Conservation (phyloP, 192 early-diverging fungal species). For the Helicostylum pulchrum region DNA sequence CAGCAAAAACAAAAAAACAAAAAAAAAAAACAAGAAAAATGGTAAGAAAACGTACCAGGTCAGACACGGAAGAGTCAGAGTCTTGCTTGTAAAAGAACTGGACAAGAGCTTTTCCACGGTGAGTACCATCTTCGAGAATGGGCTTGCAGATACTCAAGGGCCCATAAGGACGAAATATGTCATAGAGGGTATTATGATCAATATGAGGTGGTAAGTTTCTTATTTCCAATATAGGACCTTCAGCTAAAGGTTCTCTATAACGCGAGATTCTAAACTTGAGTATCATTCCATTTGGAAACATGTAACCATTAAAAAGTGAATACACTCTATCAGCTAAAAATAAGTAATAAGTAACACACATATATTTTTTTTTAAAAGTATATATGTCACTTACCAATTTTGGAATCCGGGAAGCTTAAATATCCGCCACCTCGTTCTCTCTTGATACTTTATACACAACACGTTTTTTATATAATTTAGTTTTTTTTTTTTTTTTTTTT, state of each 20-base stretch:
- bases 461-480: neutral
- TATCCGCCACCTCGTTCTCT: conserved; percentile 23
- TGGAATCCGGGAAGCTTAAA: conserved; percentile 23
- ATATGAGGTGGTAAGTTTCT: conserved; percentile 24
- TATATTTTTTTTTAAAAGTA: neutral
- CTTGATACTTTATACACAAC: conserved; percentile 12
- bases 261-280: conserved; percentile 24
- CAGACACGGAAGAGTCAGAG: conserved; percentile 22
- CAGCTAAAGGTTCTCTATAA: conserved; percentile 24
- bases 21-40: neutral
- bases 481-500: too few species aligned
- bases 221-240: conserved; percentile 30
- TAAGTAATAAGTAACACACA: neutral
- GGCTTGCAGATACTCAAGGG: conserved; percentile 35
- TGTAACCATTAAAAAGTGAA: conserved; percentile 34
- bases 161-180: conserved; percentile 38
- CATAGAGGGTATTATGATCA: conserved; percentile 25
- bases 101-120: conserved; percentile 30
- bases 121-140: conserved; percentile 19
- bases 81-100: conserved; percentile 35
- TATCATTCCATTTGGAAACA: conserved; percentile 14
- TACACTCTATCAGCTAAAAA: conserved; percentile 38
- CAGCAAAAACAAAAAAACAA: conserved; percentile 1
- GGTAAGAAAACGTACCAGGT: conserved; percentile 28
- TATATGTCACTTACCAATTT: conserved; percentile 11